Evolutionary conservation across 768 basidiomycete species (phyloP).

Genomic region (Rhodotorula taiwanensis): DNA sequence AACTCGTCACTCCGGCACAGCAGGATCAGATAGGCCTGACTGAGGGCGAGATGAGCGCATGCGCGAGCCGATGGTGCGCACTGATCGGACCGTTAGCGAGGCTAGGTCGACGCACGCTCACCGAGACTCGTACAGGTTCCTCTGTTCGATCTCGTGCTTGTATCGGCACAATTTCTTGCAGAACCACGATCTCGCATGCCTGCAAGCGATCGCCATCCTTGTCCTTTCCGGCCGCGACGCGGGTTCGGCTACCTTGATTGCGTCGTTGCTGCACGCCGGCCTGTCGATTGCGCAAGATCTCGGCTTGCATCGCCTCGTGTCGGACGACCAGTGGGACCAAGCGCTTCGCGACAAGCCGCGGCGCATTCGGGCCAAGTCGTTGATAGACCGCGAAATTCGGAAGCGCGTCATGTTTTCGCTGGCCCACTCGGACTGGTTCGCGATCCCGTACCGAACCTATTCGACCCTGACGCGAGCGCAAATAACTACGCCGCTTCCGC

Average conservation of each 20-base stretch:
- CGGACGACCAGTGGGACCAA: constrained; percentile 22
- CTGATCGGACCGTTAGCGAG: neutral
- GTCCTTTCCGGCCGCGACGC: constrained; percentile 35
- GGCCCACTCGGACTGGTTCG: constrained; percentile 27
- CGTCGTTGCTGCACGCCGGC: constrained; percentile 31
- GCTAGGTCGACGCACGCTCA: neutral
- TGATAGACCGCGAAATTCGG: constrained; percentile 31
- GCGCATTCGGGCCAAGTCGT: constrained; percentile 2
- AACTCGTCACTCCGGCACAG: constrained; percentile 16
- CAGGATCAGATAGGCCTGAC: constrained; percentile 14
- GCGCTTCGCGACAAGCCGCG: constrained; percentile 2
- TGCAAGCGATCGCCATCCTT: constrained; percentile 30
- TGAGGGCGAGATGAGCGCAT: constrained; percentile 15
- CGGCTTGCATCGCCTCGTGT: constrained; percentile 17
- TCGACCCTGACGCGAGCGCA: constrained; percentile 13
- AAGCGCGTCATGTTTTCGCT: constrained; percentile 30
- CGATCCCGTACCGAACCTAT: constrained; percentile 25
- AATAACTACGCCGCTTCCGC: constrained; percentile 30
- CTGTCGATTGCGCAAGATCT: constrained; percentile 35
- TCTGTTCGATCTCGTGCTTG: constrained; percentile 23
- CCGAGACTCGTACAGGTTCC: constrained; percentile 7
- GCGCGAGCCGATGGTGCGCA: constrained; percentile 14
- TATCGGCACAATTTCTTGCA: constrained; percentile 33
- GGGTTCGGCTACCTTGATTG: constrained; percentile 31
- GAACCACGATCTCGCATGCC: constrained; percentile 24